A percentile compares a stretch with the other conserved stretches of the same genome.
These are phyloP conservation scores for Tilletia setariae DNA, from an alignment of 1,284 basidiomycete genomes.

Conservation along the genomic window DNA sequence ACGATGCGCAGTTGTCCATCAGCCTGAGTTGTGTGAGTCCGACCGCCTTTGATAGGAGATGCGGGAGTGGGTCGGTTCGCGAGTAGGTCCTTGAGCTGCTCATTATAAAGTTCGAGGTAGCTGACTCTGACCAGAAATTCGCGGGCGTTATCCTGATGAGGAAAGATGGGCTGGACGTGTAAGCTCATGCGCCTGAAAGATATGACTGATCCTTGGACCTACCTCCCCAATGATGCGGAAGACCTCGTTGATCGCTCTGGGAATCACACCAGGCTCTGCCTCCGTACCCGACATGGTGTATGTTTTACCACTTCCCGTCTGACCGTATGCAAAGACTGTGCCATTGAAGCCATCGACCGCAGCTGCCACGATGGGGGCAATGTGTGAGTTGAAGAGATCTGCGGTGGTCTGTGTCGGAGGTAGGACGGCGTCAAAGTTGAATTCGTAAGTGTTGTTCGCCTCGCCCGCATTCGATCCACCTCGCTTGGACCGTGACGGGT, in stretches of 20 bases:
- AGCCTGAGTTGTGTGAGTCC: slow-evolving; percentile 19
- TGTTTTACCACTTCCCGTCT: slow-evolving; percentile 66
- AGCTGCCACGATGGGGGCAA: slow-evolving; percentile 62
- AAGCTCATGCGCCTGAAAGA: not conserved
- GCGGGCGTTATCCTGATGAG: slow-evolving; percentile 26
- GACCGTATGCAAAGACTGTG: slow-evolving; percentile 91
- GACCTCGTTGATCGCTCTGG: slow-evolving; percentile 70
- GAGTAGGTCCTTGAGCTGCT: slow-evolving; percentile 60
- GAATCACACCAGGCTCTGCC: slow-evolving; percentile 87
- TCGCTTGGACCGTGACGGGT: slow-evolving; percentile 48
- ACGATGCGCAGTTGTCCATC: slow-evolving; percentile 38
- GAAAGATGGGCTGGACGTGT: slow-evolving; percentile 20
- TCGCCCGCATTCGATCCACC: slow-evolving; percentile 29
- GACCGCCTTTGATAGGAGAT: slow-evolving; percentile 33
- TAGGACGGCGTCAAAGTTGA: slow-evolving; percentile 48
- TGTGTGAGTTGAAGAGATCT: slow-evolving; percentile 56
- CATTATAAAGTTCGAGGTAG: slow-evolving; percentile 65
- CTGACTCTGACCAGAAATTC: slow-evolving; percentile 60
- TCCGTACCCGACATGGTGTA: slow-evolving; percentile 80
- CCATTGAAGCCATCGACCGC: slow-evolving; percentile 97
- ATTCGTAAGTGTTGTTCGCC: slow-evolving; percentile 37
- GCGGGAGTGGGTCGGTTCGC: slow-evolving; percentile 21
- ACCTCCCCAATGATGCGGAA: slow-evolving; percentile 59
- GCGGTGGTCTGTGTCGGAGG: slow-evolving; percentile 29
- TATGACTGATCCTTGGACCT: slow-evolving; percentile 19